phyloP scores from a whole-genome alignment of 2,329 filamentous ascomycete species.

The Alternaria angustiovoidea region DNA sequence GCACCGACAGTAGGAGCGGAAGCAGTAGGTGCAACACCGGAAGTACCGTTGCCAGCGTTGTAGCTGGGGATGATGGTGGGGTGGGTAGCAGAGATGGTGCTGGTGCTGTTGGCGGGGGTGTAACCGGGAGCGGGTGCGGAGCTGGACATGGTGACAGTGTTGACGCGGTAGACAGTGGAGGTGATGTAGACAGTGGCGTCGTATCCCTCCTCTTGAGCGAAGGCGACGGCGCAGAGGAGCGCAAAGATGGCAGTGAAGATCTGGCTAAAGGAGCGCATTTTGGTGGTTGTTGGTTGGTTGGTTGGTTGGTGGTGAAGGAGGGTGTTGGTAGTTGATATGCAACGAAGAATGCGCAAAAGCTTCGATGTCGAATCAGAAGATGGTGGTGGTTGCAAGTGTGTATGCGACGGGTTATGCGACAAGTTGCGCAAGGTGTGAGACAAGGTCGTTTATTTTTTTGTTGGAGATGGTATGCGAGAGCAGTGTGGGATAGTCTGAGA shows the following conservation, averaged over 20 bases:
- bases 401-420: slow-evolving; percentile 16
- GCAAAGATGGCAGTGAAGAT: slow-evolving; percentile 46
- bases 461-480: slow-evolving; percentile 15
- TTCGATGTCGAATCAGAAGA: slow-evolving; percentile 15
- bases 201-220: slow-evolving; percentile 38
- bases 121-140: slow-evolving; percentile 29
- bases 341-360: slow-evolving; percentile 7
- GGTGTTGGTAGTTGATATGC: slow-evolving; percentile 10
- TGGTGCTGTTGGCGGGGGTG: slow-evolving; percentile 43
- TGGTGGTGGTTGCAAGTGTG: slow-evolving; percentile 2
- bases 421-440: slow-evolving; percentile 13
- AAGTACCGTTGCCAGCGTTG: slow-evolving; percentile 34
- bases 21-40: slow-evolving; percentile 9
- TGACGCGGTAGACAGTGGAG: slow-evolving; percentile 49
- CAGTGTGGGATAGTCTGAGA: slow-evolving; percentile 18
- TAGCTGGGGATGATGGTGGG: slow-evolving; percentile 26
- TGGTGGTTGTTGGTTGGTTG: slow-evolving; percentile 29
- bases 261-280: slow-evolving; percentile 49
- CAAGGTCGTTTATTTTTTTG: slow-evolving; percentile 1
- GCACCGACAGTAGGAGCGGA: slow-evolving; percentile 20
- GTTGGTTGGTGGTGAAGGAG: slow-evolving; percentile 13
- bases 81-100: slow-evolving; percentile 37
- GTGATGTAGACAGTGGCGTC: slow-evolving; percentile 50
- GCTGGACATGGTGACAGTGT: slow-evolving; percentile 48
- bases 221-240: slow-evolving; percentile 39